Percentiles rank a stretch among this genome's conserved stretches.
These are phyloP conservation scores for Mangifera indica DNA, from an alignment of 345 rosid species.

Conservation along the genomic window DNA sequence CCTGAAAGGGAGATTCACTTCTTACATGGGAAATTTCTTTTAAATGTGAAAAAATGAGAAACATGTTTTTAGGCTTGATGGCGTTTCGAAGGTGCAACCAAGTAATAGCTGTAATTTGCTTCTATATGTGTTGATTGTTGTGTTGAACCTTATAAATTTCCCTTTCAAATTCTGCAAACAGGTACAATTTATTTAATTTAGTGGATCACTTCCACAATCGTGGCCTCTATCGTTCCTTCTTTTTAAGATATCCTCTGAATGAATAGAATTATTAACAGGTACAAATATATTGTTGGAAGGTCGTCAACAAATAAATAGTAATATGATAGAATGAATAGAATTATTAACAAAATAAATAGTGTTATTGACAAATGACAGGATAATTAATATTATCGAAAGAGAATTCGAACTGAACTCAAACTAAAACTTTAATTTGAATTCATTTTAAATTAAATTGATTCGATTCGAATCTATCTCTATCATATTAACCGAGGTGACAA, in stretches of 20 bases:
- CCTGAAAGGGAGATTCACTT: background rate
- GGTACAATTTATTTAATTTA: constrained; percentile 81
- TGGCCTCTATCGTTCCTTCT: constrained; percentile 82
- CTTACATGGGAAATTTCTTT: background rate
- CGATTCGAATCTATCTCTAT: no score
- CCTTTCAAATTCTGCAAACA: constrained; percentile 30
- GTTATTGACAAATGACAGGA: no score
- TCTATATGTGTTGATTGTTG: constrained; percentile 7
- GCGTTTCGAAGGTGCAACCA: background rate
- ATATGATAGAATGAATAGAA: no score
- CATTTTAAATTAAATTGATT: no score
- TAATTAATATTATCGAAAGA: no score
- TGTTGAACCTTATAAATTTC: background rate
- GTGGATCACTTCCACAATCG: constrained; percentile 80
- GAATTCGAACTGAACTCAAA: no score
- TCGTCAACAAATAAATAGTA: no score
- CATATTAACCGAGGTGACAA: no score
- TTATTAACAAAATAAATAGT: no score
- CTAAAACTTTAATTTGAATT: no score
- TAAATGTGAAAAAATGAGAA: background rate
- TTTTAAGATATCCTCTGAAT: constrained; percentile 51
- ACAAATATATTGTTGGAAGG: no score
- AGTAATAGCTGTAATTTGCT: constrained; percentile 1
- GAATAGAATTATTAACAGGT: no score
- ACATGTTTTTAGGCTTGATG: background rate